A percentile compares a stretch with the other conserved stretches of the same genome.
Evolutionary conservation across 176 grass and related monocot species (phyloP).

Genomic region (Pontederia crassipes): DNA sequence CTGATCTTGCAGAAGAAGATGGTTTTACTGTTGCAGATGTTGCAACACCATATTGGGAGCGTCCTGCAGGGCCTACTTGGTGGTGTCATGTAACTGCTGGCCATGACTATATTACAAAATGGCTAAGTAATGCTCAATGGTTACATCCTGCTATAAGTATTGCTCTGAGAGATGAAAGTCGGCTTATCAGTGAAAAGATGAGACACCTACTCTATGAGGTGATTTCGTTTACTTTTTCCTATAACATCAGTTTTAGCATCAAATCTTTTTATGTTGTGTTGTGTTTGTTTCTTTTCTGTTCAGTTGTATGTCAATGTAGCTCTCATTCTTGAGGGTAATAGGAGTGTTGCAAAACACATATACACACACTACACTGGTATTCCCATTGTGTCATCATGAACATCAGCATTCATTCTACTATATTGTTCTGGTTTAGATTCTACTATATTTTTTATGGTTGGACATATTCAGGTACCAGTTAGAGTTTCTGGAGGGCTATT

Average conservation of each 20-base stretch:
- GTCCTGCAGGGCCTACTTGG: constrained; percentile 77
- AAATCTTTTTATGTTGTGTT: no score
- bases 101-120: constrained; percentile 44
- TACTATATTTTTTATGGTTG: constrained; percentile 17
- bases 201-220: constrained; percentile 97
- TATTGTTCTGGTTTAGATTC: no score
- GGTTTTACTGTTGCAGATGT: constrained; percentile 88
- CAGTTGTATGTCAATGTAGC: no score
- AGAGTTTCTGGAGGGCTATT: constrained; percentile 85
- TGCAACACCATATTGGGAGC: constrained; percentile 86
- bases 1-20: constrained; percentile 51
- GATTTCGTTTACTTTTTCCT: constrained; percentile 16
- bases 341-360: no score
- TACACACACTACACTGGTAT: no score
- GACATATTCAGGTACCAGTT: constrained; percentile 77
- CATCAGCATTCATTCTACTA: no score
- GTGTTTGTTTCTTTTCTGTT: no score
- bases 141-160: constrained; percentile 86
- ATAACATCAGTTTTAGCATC: no score
- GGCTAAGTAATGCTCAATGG: constrained; percentile 82
- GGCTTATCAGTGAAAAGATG: constrained; percentile 89
- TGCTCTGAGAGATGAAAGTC: constrained; percentile 79
- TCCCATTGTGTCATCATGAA: no score
- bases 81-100: constrained; percentile 82
- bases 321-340: no score